phyloP scores from a whole-genome alignment of 2,329 filamentous ascomycete genomes.

The Sphaerulina vaccinii region DNA sequence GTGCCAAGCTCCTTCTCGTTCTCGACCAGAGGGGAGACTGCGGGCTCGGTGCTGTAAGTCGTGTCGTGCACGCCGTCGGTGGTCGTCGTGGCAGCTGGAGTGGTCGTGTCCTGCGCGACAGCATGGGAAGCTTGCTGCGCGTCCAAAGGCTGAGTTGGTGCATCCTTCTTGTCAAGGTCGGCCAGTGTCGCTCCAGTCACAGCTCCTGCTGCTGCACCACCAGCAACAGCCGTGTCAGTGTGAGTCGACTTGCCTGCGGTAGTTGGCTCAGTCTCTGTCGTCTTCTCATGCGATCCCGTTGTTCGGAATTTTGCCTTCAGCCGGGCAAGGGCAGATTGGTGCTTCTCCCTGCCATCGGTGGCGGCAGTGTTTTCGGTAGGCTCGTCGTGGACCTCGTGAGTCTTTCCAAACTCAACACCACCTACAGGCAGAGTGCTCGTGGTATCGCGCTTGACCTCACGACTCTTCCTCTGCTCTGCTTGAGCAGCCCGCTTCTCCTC shows the following conservation, averaged over 20 bases:
- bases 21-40: slow-evolving; percentile 9
- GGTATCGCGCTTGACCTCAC: slow-evolving; percentile 31
- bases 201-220: slow-evolving; percentile 18
- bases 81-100: slow-evolving; percentile 1
- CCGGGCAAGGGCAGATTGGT: slow-evolving; percentile 24
- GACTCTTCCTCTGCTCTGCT: slow-evolving; percentile 54
- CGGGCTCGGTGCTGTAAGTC: neutral
- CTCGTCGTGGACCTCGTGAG: slow-evolving; percentile 14
- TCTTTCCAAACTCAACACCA: slow-evolving; percentile 13
- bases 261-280: slow-evolving; percentile 4
- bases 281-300: slow-evolving; percentile 17
- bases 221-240: slow-evolving; percentile 4
- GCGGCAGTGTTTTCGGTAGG: slow-evolving; percentile 8
- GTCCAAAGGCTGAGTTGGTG: slow-evolving; percentile 8
- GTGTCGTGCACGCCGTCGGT: neutral
- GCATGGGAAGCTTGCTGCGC: slow-evolving; percentile 14
- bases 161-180: slow-evolving; percentile 10
- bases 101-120: slow-evolving; percentile 4
- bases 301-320: slow-evolving; percentile 28
- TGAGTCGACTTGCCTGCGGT: slow-evolving; percentile 1
- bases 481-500: slow-evolving; percentile 53
- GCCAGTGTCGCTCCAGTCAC: slow-evolving; percentile 18
- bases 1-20: slow-evolving; percentile 2
- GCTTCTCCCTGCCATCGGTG: slow-evolving; percentile 19
- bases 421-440: slow-evolving; percentile 4